A percentile compares a stretch with the other conserved stretches of the same genome.
These are phyloP conservation scores for Cladosporium sp. DNA, from an alignment of 2,329 filamentous ascomycete species.

Conservation along the genomic window DNA sequence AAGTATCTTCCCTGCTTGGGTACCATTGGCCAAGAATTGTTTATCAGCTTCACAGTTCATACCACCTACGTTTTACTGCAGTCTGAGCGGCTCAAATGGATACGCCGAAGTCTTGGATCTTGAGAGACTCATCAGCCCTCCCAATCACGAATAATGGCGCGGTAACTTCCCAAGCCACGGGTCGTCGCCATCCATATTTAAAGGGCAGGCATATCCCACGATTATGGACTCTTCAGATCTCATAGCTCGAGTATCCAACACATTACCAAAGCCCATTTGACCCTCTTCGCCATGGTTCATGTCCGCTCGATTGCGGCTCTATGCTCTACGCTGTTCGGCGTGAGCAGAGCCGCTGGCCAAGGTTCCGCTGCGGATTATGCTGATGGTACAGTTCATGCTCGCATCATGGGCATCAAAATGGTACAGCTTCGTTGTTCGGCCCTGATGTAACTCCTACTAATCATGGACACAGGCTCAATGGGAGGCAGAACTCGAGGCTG, in stretches of 20 bases:
- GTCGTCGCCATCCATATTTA: neutral
- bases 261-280: neutral
- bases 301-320: conserved; percentile 12
- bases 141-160: neutral
- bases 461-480: conserved; percentile 29
- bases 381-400: conserved; percentile 25
- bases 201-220: neutral
- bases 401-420: conserved; percentile 31
- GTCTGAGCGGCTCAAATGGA: neutral
- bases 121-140: neutral
- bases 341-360: conserved; percentile 20
- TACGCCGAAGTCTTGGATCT: conserved; percentile 4
- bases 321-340: conserved; percentile 20
- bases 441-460: neutral
- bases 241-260: neutral
- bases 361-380: conserved; percentile 24
- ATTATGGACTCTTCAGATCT: neutral
- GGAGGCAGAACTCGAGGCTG: conserved; percentile 38
- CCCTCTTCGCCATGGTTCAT: conserved; percentile 18
- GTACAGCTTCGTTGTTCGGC: conserved; percentile 8
- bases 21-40: conserved; percentile 13
- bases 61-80: neutral
- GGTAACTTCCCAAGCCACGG: neutral
- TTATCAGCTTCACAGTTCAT: neutral
- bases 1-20: conserved; percentile 6